A percentile compares a stretch with the other conserved stretches of the same genome.
Evolutionary conservation across 805 yeast species (phyloP).

Genomic region (Candida suzukii): DNA sequence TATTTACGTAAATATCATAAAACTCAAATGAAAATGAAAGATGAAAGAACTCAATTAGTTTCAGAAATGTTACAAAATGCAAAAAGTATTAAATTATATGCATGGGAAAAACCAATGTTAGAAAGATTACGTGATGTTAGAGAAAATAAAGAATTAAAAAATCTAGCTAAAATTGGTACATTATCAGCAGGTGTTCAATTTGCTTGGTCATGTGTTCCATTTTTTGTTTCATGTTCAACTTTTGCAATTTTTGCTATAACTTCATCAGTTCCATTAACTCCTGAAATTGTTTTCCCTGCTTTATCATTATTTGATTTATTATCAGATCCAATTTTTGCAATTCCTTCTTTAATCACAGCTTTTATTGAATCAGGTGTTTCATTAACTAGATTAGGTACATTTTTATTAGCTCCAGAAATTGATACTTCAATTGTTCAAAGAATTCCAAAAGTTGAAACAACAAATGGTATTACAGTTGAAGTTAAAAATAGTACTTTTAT

Average conservation of each 20-base stretch:
- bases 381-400: constrained; percentile 42
- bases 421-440: constrained; percentile 28
- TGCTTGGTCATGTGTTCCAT: constrained; percentile 60
- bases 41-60: constrained; percentile 50
- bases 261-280: constrained; percentile 44
- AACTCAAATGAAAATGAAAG: constrained; percentile 57
- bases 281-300: constrained; percentile 67
- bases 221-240: constrained; percentile 55
- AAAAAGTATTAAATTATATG: constrained; percentile 59
- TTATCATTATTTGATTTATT: constrained; percentile 52
- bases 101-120: constrained; percentile 65
- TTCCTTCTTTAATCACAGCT: constrained; percentile 52
- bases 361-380: constrained; percentile 56
- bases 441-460: constrained; percentile 13
- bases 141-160: constrained; percentile 50
- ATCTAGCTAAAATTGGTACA: constrained; percentile 41
- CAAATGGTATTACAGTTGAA: constrained; percentile 31
- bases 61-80: constrained; percentile 54
- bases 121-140: constrained; percentile 43
- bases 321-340: constrained; percentile 49
- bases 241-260: constrained; percentile 46
- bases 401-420: constrained; percentile 35
- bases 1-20: constrained; percentile 38
- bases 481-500: constrained; percentile 45
- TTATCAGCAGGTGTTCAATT: constrained; percentile 40